These are phyloP conservation scores for Rosa multiflora DNA, from an alignment of 306 rosid genomes.

Conservation along the genomic window DNA sequence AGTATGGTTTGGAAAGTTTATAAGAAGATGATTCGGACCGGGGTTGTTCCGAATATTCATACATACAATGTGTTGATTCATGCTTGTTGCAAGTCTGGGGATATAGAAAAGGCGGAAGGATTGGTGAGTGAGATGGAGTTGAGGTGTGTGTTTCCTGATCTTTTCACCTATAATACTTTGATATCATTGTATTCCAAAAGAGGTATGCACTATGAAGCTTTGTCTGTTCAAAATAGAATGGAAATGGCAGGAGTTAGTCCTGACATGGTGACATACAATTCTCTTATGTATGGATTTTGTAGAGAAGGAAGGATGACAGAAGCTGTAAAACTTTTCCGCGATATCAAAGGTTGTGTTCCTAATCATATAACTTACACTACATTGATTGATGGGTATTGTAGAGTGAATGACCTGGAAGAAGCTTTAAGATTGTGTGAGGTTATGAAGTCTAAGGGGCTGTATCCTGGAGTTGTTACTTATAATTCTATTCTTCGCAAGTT, in stretches of 20 bases:
- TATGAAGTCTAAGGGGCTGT: constrained; percentile 72
- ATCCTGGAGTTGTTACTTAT: constrained; percentile 74
- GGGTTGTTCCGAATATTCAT: constrained; percentile 64
- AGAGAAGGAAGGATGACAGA: constrained; percentile 87
- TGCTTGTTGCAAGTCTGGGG: constrained; percentile 81
- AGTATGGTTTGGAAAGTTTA: constrained; percentile 71
- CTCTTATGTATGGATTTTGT: constrained; percentile 76
- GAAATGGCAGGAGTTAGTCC: constrained; percentile 69
- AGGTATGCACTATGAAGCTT: constrained; percentile 83
- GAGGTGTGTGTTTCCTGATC: constrained; percentile 63
- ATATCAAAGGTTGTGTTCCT: constrained; percentile 57
- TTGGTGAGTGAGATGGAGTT: constrained; percentile 70
- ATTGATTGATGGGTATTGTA: constrained; percentile 78
- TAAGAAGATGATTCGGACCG: constrained; percentile 50
- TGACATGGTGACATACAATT: constrained; percentile 74
- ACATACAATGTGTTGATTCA: constrained; percentile 76
- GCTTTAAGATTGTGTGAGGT: constrained; percentile 56
- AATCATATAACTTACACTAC: constrained; percentile 80
- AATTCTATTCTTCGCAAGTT: constrained; percentile 76
- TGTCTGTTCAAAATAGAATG: constrained; percentile 71
- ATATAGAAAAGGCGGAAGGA: constrained; percentile 60
- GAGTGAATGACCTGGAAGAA: constrained; percentile 64
- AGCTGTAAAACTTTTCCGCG: constrained; percentile 70
- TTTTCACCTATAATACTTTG: constrained; percentile 80
- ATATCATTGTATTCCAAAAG: constrained; percentile 66